A percentile compares a stretch with the other conserved stretches of the same genome.
phyloP scores from a whole-genome alignment of 1,284 basidiomycete genomes.

The Marasmius oreades region DNA sequence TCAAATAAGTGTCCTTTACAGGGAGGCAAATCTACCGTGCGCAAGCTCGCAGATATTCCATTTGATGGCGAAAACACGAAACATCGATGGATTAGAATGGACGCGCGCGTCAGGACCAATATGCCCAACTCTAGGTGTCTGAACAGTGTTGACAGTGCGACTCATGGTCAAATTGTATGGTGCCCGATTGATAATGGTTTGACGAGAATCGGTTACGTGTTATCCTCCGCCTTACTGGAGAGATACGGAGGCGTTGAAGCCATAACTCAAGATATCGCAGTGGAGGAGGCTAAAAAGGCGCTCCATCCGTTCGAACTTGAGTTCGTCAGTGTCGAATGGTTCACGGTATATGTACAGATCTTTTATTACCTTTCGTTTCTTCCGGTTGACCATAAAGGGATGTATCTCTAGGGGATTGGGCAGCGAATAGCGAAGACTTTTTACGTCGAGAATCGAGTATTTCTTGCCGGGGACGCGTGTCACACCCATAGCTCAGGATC shows the following conservation, averaged over 20 bases:
- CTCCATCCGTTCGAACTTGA: slow-evolving; percentile 22
- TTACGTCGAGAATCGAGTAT: slow-evolving; percentile 17
- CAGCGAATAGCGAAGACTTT: slow-evolving; percentile 25
- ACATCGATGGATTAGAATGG: slow-evolving; percentile 25
- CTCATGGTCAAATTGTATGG: slow-evolving; percentile 25
- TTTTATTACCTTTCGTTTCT: no score
- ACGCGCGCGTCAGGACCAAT: slow-evolving; percentile 23
- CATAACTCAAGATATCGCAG: slow-evolving; percentile 22
- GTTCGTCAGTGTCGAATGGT: slow-evolving; percentile 22
- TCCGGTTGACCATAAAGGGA: neutral
- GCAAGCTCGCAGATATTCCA: slow-evolving; percentile 19
- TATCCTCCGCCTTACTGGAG: slow-evolving; percentile 20
- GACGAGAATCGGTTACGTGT: slow-evolving; percentile 25
- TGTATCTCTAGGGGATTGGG: slow-evolving; percentile 20
- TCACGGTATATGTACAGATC: slow-evolving; percentile 22
- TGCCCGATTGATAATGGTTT: slow-evolving; percentile 24
- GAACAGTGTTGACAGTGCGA: slow-evolving; percentile 22
- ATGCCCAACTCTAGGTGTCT: slow-evolving; percentile 24
- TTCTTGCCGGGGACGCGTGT: slow-evolving; percentile 26
- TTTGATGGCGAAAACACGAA: slow-evolving; percentile 22
- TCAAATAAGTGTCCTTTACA: neutral
- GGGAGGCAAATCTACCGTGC: slow-evolving; percentile 24
- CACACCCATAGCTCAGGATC: slow-evolving; percentile 25
- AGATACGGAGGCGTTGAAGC: slow-evolving; percentile 24
- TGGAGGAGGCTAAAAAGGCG: slow-evolving; percentile 23